Percentiles rank a stretch among this genome's conserved stretches.
Evolutionary conservation across 2,329 filamentous ascomycete genomes (phyloP).

Genomic region (Diaporthe vexans): DNA sequence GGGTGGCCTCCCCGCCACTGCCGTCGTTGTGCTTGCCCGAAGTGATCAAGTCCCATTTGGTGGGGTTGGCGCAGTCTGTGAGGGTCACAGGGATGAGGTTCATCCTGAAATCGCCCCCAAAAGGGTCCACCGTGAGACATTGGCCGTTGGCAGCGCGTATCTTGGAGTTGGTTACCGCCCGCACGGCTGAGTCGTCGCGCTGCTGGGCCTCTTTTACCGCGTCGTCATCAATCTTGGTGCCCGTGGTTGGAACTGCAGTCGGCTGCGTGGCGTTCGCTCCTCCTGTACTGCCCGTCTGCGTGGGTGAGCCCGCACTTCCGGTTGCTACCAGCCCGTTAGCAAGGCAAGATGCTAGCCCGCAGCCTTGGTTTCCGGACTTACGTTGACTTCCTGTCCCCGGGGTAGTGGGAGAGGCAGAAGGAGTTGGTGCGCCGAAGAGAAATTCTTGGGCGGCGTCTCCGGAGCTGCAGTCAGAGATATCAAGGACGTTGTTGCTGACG

Average conservation of each 20-base stretch:
- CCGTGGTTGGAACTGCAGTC: slow-evolving; percentile 63
- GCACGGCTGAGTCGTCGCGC: slow-evolving; percentile 61
- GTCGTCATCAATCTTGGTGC: slow-evolving; percentile 62
- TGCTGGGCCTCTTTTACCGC: slow-evolving; percentile 64
- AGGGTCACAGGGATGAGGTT: slow-evolving; percentile 66
- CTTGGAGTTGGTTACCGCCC: slow-evolving; percentile 59
- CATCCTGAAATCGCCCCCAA: slow-evolving; percentile 67
- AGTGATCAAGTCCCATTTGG: slow-evolving; percentile 64
- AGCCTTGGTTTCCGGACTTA: neutral
- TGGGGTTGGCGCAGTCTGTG: slow-evolving; percentile 56
- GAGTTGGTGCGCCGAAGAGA: slow-evolving; percentile 45
- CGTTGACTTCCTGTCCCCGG: neutral
- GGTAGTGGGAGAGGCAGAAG: neutral
- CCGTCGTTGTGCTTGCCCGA: slow-evolving; percentile 64
- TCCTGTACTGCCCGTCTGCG: neutral
- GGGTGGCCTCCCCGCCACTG: slow-evolving; percentile 51
- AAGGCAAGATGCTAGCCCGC: neutral
- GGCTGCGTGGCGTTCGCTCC: slow-evolving; percentile 48
- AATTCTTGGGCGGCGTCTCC: slow-evolving; percentile 60
- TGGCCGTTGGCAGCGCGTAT: slow-evolving; percentile 63
- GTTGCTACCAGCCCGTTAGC: slow-evolving; percentile 47
- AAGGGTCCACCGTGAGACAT: slow-evolving; percentile 66
- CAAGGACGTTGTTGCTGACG: slow-evolving; percentile 58
- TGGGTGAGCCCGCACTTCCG: neutral
- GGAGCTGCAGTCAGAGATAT: slow-evolving; percentile 58